Conservation (phyloP, 208 protist genomes). For the Leishmania gerbilli region DNA sequence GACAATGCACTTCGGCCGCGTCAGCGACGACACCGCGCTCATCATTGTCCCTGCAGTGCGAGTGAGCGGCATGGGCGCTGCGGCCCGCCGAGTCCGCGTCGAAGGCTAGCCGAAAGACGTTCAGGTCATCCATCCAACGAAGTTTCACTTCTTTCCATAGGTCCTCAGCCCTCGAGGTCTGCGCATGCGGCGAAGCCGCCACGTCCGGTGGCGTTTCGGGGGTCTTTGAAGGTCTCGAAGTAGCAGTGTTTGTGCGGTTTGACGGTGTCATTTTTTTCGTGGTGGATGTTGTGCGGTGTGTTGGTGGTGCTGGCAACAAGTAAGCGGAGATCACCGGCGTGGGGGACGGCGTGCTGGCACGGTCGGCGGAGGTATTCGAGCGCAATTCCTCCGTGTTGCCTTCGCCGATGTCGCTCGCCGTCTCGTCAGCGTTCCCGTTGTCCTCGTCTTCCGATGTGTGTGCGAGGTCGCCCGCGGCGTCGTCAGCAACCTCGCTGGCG, state of each 20-base stretch:
- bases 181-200: not conserved
- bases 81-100: not conserved
- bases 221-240: not conserved
- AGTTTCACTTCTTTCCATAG: slow-evolving; percentile 37
- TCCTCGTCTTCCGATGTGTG: not conserved
- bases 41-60: slow-evolving; percentile 23
- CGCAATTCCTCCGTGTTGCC: not conserved
- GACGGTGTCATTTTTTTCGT: not conserved
- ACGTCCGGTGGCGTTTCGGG: not conserved
- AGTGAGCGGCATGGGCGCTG: not conserved
- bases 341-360: not conserved
- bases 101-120: slow-evolving; percentile 34
- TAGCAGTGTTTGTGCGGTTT: not conserved
- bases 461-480: no score
- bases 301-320: not conserved
- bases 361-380: not conserved
- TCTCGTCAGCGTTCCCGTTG: not conserved
- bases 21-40: slow-evolving; percentile 22
- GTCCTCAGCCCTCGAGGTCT: slow-evolving; percentile 8
- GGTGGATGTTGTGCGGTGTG: not conserved
- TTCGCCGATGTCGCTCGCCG: not conserved
- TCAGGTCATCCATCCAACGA: slow-evolving; percentile 46
- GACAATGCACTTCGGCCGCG: slow-evolving; percentile 32
- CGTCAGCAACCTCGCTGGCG: not conserved
- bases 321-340: not conserved